phyloP scores from a whole-genome alignment of 2,329 filamentous ascomycete genomes.

The Cercospora canescens region DNA sequence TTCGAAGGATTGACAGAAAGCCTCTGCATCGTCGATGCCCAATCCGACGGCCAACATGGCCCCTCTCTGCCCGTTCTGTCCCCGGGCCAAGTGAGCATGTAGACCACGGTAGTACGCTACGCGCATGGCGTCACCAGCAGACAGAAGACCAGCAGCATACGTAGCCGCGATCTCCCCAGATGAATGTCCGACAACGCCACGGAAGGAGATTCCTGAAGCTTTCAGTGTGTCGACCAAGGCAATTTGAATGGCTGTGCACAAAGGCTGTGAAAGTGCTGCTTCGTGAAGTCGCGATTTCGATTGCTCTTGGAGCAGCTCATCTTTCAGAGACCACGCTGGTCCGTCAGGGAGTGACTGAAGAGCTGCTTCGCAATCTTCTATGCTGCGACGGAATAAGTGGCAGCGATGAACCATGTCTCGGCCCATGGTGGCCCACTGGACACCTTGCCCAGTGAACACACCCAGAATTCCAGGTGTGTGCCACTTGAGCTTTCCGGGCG shows the following conservation, averaged over 20 bases:
- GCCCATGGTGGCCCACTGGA: conserved; percentile 35
- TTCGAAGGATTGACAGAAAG: conserved; percentile 27
- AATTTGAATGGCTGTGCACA: conserved; percentile 59
- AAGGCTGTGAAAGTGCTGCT: conserved; percentile 49
- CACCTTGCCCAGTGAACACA: conserved; percentile 41
- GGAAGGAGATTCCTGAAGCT: conserved; percentile 26
- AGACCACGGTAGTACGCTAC: conserved; percentile 30
- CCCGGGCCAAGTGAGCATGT: conserved; percentile 14
- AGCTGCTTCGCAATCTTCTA: conserved; percentile 20
- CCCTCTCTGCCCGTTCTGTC: conserved; percentile 23
- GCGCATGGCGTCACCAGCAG: conserved; percentile 22
- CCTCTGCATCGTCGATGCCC: conserved; percentile 20
- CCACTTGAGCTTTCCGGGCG: conserved; percentile 16
- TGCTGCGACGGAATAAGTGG: conserved; percentile 20
- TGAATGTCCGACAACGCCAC: conserved; percentile 35
- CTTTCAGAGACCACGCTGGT: conserved; percentile 32
- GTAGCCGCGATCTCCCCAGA: conserved; percentile 39
- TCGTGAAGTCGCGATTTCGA: conserved; percentile 31
- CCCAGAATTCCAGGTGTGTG: conserved; percentile 20
- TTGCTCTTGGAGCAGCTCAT: conserved; percentile 48
- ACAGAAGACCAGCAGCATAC: conserved; percentile 32
- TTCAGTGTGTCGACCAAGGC: conserved; percentile 46
- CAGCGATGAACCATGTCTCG: conserved; percentile 25
- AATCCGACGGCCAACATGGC: conserved; percentile 39
- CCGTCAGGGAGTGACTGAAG: conserved; percentile 15